These are phyloP conservation scores for Pichia exigua DNA, from an alignment of 805 yeast genomes.

Conservation along the genomic window DNA sequence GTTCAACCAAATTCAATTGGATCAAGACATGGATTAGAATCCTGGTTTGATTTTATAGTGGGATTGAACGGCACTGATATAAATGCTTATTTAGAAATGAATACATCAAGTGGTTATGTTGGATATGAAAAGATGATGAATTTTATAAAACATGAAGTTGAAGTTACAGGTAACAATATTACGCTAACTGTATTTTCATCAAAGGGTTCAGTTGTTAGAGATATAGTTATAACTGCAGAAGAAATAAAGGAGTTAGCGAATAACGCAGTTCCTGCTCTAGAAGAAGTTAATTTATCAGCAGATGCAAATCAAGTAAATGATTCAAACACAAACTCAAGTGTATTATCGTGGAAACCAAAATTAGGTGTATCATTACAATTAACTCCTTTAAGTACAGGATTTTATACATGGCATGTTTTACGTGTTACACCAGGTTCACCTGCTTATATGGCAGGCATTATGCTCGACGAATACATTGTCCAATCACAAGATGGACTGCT, in stretches of 20 bases:
- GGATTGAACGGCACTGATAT: constrained; percentile 56
- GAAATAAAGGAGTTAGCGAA: constrained; percentile 14
- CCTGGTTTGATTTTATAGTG: constrained; percentile 85
- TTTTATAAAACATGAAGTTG: constrained; percentile 23
- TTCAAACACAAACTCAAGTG: neutral
- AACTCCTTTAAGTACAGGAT: constrained; percentile 65
- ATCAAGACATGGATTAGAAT: constrained; percentile 52
- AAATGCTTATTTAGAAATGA: constrained; percentile 21
- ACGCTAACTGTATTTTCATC: constrained; percentile 74
- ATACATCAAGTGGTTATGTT: constrained; percentile 13
- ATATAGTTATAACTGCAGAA: constrained; percentile 28
- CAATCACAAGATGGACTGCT: constrained; percentile 83
- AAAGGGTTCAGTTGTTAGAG: constrained; percentile 61
- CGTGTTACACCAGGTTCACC: constrained; percentile 70
- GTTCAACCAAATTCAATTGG: constrained; percentile 42
- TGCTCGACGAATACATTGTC: constrained; percentile 83
- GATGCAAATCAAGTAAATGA: constrained; percentile 7
- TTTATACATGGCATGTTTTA: constrained; percentile 82
- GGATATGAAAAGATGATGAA: constrained; percentile 18
- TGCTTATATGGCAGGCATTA: constrained; percentile 72
- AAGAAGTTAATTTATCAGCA: constrained; percentile 23
- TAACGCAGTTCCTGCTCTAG: constrained; percentile 13
- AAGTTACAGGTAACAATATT: constrained; percentile 26
- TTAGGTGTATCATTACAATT: constrained; percentile 70
- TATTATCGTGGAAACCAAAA: constrained; percentile 18